Conservation (phyloP, 2,329 filamentous ascomycete genomes). For the Ceratocystis albifundus region DNA sequence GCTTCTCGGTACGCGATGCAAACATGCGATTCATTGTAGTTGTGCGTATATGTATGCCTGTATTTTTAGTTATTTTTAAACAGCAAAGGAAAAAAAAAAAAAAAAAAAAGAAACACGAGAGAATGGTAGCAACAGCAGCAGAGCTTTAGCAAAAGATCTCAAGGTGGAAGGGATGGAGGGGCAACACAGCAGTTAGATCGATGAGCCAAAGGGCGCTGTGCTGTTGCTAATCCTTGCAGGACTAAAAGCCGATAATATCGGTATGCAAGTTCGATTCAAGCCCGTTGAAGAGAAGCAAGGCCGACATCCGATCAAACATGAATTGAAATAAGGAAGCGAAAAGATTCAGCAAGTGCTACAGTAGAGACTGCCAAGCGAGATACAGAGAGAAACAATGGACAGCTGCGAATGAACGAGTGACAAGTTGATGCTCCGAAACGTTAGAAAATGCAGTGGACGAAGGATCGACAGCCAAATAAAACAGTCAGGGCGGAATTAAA, state of each 20-base stretch:
- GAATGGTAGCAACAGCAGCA: neutral
- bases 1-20: constrained; percentile 17
- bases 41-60: neutral
- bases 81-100: neutral
- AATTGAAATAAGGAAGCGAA: neutral
- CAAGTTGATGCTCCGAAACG: constrained; percentile 3
- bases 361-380: neutral
- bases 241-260: constrained; percentile 1
- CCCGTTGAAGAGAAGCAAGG: neutral
- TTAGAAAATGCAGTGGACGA: constrained; percentile 2
- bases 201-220: neutral
- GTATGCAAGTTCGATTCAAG: neutral
- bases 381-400: neutral
- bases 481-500: neutral
- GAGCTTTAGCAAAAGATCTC: neutral
- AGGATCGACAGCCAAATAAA: constrained; percentile 8
- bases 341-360: neutral
- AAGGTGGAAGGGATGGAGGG: constrained; percentile 2
- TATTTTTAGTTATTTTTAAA: neutral
- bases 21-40: constrained; percentile 18
- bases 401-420: neutral
- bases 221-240: neutral
- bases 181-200: neutral
- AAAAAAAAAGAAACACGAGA: neutral
- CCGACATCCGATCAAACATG: neutral